Evolutionary conservation across 163 green algal genomes (phyloP).

Genomic region (Trebouxia gelatinosa): DNA sequence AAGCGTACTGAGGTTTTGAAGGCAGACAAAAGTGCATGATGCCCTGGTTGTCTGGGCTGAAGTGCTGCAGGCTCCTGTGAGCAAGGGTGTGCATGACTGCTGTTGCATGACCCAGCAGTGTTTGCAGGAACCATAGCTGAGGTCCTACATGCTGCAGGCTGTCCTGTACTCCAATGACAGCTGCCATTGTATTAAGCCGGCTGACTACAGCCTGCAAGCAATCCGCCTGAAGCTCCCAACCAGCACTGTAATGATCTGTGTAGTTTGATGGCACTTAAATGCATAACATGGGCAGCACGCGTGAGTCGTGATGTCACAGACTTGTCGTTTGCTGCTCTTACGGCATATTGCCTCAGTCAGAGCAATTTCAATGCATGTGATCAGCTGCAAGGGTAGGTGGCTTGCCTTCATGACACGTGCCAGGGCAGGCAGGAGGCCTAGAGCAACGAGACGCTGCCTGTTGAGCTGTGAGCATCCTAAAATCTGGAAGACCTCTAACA

Average conservation of each 20-base stretch:
- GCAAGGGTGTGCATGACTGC: constrained; percentile 23
- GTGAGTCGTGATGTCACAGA: too few relatives aligned
- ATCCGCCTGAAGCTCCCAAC: too few relatives aligned
- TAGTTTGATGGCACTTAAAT: background rate
- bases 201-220: constrained; percentile 13
- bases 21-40: constrained; percentile 12
- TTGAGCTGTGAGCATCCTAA: constrained; percentile 39
- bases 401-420: constrained; percentile 21
- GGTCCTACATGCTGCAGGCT: background rate
- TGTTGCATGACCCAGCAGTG: constrained; percentile 24
- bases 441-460: constrained; percentile 29
- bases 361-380: background rate
- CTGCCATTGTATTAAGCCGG: constrained; percentile 29
- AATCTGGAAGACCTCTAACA: constrained; percentile 31
- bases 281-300: constrained; percentile 17
- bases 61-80: background rate
- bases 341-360: background rate
- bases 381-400: background rate
- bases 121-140: constrained; percentile 33
- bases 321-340: too few relatives aligned
- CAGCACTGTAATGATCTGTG: background rate
- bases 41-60: background rate
- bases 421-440: constrained; percentile 38
- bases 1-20: background rate
- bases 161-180: constrained; percentile 22